Evolutionary conservation across 1,139 yeast species (phyloP).

Genomic region (Lodderomyces metapsilosis): DNA sequence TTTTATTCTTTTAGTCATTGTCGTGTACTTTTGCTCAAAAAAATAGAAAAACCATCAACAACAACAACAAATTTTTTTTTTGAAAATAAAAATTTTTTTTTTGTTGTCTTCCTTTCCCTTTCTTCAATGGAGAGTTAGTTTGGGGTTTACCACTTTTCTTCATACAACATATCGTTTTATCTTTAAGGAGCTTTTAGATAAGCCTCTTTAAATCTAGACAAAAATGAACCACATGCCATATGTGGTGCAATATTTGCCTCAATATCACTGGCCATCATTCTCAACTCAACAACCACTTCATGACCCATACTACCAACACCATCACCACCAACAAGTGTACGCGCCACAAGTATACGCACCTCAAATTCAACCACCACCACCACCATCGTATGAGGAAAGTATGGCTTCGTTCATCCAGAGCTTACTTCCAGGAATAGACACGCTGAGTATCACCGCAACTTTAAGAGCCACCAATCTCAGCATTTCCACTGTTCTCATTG

Average conservation of each 20-base stretch:
- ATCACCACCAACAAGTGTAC: not conserved
- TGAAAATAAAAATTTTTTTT: too few relatives aligned
- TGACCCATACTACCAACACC: constrained; percentile 13
- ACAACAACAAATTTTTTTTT: too few relatives aligned
- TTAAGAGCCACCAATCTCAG: too few relatives aligned
- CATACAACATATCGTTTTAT: not conserved
- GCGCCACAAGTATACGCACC: not conserved
- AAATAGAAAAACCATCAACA: too few relatives aligned
- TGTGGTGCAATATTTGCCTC: not conserved
- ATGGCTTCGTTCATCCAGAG: too few relatives aligned
- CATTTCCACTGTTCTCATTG: too few relatives aligned
- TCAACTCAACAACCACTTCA: constrained; percentile 9
- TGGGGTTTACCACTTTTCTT: not conserved
- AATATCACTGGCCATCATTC: not conserved
- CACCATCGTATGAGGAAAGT: too few relatives aligned
- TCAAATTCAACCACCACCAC: not conserved
- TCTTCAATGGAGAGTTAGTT: not conserved
- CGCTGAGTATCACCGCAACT: too few relatives aligned
- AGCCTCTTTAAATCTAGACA: not conserved
- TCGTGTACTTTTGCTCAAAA: not conserved
- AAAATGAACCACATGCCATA: not conserved
- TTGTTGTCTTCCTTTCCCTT: too few relatives aligned
- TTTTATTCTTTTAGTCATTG: too few relatives aligned
- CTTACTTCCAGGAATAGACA: too few relatives aligned
- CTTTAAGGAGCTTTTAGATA: not conserved